Base-by-base conservation (phyloP, 495 filamentous ascomycete genomes). In the Talaromyces adpressus region DNA sequence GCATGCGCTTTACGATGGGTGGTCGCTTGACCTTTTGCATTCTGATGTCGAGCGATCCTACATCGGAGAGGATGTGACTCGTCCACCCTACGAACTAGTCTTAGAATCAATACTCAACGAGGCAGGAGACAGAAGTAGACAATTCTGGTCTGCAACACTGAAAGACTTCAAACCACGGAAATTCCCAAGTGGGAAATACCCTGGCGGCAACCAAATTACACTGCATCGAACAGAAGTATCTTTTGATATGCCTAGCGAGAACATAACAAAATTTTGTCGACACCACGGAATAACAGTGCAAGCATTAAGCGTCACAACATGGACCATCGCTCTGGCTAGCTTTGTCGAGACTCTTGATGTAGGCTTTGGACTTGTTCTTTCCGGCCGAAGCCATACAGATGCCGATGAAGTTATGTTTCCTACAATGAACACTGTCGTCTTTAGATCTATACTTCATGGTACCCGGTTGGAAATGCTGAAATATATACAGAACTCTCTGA, bases 1-100 rank as follows among this genome's bases (percentile, higher is more conserved):
- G 1, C 90, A 93, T 71, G 89, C 89, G 0, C 75, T 91, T 39
- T 93, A 92, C 64, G 90, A 93, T 69, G 90, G 90, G 3, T 88
- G 82, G 83, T 91, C 88, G 16, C 75, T 92, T 6, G 71, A 74
- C 11, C 74, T 89, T 12, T 70, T 93, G 9, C 88, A 91, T 67
- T 71, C 78, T 41, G 87, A 91, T 58, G 81, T 93, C 1, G 70
- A 76, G 25, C 75, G 66, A 41, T 83, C 87, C 18, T 92, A 91
- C 65, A 49, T 75, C 16, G 79, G 73, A 1, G 23, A 66, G 16
- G 72, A 75, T 22, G 63, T 36, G 3, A 25, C 70, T 4, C 77
- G 87, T 30, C 77, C 75, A 14, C 68, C 67, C 6, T 84, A 82
- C 62, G 75, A 79, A 23, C 36, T 68, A 1, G 77, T 84, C 54